A percentile compares a stretch with the other conserved stretches of the same genome.
phyloP scores from a whole-genome alignment of 768 basidiomycete genomes.

The Boletus coccyginus region DNA sequence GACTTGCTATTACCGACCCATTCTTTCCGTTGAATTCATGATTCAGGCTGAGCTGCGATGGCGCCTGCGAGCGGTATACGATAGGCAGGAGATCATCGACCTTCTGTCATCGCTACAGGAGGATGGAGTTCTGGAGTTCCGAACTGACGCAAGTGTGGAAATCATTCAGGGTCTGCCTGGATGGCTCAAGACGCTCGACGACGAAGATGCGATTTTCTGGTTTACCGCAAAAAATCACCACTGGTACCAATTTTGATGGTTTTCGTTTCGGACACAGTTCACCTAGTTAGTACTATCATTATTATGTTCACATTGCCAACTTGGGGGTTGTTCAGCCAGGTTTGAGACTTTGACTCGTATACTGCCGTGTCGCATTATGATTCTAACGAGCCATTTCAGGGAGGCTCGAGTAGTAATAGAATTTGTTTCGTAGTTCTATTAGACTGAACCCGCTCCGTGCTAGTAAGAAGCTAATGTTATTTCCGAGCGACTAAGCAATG shows the following conservation, averaged over 20 bases:
- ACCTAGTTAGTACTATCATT: conserved; percentile 16
- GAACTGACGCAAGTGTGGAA: conserved; percentile 8
- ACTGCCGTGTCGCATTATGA: background rate
- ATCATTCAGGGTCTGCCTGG: conserved; percentile 17
- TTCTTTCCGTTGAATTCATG: conserved; percentile 7
- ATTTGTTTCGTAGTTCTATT: too few species aligned
- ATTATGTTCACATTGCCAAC: conserved; percentile 5
- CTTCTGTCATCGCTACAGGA: conserved; percentile 50
- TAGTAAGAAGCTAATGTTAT: too few species aligned
- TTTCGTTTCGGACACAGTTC: background rate
- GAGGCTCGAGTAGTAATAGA: too few species aligned
- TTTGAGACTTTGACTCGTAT: background rate
- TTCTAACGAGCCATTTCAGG: too few species aligned
- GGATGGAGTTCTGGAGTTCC: conserved; percentile 46
- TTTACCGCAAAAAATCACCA: conserved; percentile 51
- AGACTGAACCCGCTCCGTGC: too few species aligned
- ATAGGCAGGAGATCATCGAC: conserved; percentile 72
- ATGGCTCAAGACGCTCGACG: conserved; percentile 41
- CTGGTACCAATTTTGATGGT: conserved; percentile 61
- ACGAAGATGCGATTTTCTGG: conserved; percentile 55
- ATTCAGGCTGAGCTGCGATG: conserved; percentile 65
- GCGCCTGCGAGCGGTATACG: conserved; percentile 70
- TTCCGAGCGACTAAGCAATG: background rate
- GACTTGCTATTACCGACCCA: conserved; percentile 15
- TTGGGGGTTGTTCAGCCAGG: background rate